Conservation (phyloP, 345 rosid genomes). For the Nephelium lappaceum region DNA sequence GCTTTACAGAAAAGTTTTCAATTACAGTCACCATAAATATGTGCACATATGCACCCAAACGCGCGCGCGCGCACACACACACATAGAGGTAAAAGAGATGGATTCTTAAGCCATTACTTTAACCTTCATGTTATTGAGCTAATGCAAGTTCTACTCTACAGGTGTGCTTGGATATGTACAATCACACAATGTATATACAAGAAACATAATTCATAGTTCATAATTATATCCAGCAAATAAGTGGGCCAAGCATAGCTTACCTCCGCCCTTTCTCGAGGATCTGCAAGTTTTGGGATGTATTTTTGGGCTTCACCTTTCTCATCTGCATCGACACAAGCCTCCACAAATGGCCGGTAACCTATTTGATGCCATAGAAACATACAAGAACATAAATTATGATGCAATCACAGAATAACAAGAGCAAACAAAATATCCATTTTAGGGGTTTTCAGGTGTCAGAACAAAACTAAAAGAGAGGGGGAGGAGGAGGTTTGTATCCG, state of each 20-base stretch:
- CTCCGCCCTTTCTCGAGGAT: constrained; percentile 94
- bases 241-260: constrained; percentile 33
- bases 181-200: constrained; percentile 1
- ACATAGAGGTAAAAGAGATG: not conserved
- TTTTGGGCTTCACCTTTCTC: constrained; percentile 93
- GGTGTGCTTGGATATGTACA: not conserved
- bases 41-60: not conserved
- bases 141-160: not conserved
- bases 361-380: constrained; percentile 20
- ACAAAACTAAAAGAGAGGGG: too few species aligned
- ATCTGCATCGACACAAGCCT: constrained; percentile 87
- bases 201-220: not conserved
- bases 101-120: not conserved
- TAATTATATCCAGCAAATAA: not conserved
- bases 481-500: too few species aligned
- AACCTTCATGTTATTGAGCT: not conserved
- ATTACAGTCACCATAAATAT: not conserved
- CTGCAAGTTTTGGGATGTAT: constrained; percentile 88
- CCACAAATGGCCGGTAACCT: constrained; percentile 96
- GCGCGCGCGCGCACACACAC: not conserved
- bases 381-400: not conserved
- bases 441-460: not conserved
- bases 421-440: not conserved
- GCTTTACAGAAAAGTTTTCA: not conserved
- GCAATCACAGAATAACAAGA: not conserved